These are phyloP conservation scores for Beauveria sp. DNA, from an alignment of 2,329 filamentous ascomycete species.

Conservation along the genomic window DNA sequence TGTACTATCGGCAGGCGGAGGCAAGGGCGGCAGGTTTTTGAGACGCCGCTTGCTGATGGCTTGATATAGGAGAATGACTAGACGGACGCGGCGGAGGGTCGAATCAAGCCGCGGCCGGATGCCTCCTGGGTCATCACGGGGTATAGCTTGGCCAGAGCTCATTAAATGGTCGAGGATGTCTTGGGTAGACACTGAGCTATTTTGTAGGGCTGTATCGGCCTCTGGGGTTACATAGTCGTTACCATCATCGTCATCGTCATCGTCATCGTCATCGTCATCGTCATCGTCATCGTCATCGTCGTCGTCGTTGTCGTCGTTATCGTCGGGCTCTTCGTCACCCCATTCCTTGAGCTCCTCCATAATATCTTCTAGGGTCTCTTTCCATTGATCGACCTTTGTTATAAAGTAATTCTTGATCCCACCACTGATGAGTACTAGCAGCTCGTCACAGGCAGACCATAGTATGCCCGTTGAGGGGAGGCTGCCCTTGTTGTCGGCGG, in stretches of 20 bases:
- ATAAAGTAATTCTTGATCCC: conserved; percentile 66
- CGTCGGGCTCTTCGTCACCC: conserved; percentile 63
- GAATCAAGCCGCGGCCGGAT: conserved; percentile 59
- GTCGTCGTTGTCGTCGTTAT: conserved; percentile 49
- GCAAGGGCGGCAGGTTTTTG: conserved; percentile 46
- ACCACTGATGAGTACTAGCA: conserved; percentile 54
- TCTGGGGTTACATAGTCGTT: conserved; percentile 29
- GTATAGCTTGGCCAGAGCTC: conserved; percentile 52
- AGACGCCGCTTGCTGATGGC: conserved; percentile 63
- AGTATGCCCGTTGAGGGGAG: conserved; percentile 65
- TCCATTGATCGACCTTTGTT: conserved; percentile 64
- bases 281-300: no score
- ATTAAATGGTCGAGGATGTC: conserved; percentile 63
- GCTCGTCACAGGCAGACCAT: conserved; percentile 75
- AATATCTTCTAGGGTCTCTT: conserved; percentile 71
- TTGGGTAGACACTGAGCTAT: conserved; percentile 35
- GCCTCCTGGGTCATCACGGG: conserved; percentile 53
- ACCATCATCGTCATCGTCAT: conserved; percentile 36
- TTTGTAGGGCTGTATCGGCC: conserved; percentile 35
- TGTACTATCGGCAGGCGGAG: conserved; percentile 20
- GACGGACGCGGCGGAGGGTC: conserved; percentile 56
- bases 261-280: conserved; percentile 48
- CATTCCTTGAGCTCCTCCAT: conserved; percentile 83
- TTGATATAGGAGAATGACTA: conserved; percentile 60
- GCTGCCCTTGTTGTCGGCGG: conserved; percentile 42